Percentiles rank a stretch among this genome's conserved stretches.
Evolutionary conservation across 2,329 filamentous ascomycete genomes (phyloP).

Genomic region (Colletotrichum chrysophilum): DNA sequence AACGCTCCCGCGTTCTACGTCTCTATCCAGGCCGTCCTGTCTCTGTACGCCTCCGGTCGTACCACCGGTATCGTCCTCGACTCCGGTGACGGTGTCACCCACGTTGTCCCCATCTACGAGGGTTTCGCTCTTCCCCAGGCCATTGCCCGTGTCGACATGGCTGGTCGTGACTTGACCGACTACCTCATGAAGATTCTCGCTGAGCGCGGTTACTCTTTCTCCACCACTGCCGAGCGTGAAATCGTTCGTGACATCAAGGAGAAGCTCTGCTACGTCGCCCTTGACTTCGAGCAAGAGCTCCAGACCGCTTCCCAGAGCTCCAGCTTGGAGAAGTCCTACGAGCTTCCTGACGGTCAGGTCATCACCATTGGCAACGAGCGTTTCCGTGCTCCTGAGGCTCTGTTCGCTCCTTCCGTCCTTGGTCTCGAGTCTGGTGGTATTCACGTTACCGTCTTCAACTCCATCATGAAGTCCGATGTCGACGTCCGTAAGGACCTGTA

Average conservation of each 20-base stretch:
- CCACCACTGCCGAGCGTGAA: slow-evolving; percentile 99
- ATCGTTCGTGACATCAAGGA: slow-evolving; percentile 99
- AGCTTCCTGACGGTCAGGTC: slow-evolving; percentile 99
- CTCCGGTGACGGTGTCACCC: slow-evolving; percentile 99
- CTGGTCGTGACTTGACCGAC: slow-evolving; percentile 99
- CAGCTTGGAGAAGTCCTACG: slow-evolving; percentile 99
- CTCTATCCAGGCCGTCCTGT: slow-evolving; percentile 99
- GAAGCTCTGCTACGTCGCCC: slow-evolving; percentile 99
- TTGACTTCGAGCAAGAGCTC: slow-evolving; percentile 99
- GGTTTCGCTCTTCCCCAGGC: slow-evolving; percentile 99
- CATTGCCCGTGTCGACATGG: slow-evolving; percentile 99
- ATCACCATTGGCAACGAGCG: slow-evolving; percentile 99
- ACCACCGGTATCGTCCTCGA: slow-evolving; percentile 99
- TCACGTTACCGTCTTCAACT: slow-evolving; percentile 99
- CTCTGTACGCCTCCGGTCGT: slow-evolving; percentile 99
- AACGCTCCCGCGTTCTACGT: slow-evolving; percentile 99
- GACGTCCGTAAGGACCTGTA: slow-evolving; percentile 99
- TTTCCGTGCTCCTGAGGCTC: slow-evolving; percentile 99
- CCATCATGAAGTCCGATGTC: slow-evolving; percentile 99
- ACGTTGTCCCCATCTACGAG: slow-evolving; percentile 99
- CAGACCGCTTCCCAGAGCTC: slow-evolving; percentile 99
- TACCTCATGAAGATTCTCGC: slow-evolving; percentile 99
- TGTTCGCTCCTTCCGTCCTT: slow-evolving; percentile 98
- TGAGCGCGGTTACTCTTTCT: slow-evolving; percentile 99
- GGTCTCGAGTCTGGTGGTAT: slow-evolving; percentile 99